Evolutionary conservation across 2,329 filamentous ascomycete genomes (phyloP).

Genomic region (Cladophialophora chaetospira): DNA sequence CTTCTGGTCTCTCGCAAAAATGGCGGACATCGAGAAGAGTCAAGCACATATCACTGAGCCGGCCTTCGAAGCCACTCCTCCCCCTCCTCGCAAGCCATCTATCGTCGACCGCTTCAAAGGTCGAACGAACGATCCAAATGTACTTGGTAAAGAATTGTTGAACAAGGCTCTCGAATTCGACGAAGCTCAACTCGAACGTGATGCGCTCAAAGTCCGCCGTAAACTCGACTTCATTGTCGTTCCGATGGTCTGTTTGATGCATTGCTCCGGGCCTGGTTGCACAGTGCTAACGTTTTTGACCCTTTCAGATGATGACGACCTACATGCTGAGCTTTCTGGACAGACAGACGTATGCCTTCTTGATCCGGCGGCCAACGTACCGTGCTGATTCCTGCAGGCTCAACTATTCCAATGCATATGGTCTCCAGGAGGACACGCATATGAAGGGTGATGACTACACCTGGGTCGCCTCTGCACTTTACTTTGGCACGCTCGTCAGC

Average conservation of each 20-base stretch:
- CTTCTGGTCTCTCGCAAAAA: slow-evolving; percentile 1
- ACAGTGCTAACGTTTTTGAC: slow-evolving; percentile 31
- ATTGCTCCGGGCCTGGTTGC: not conserved
- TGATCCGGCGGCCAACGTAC: not conserved
- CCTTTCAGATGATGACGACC: slow-evolving; percentile 39
- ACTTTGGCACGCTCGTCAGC: slow-evolving; percentile 48
- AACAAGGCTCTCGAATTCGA: slow-evolving; percentile 42
- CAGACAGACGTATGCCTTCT: slow-evolving; percentile 31
- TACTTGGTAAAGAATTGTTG: slow-evolving; percentile 33
- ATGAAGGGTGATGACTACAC: slow-evolving; percentile 48
- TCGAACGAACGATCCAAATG: slow-evolving; percentile 33
- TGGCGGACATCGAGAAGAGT: slow-evolving; percentile 22
- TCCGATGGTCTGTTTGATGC: slow-evolving; percentile 38
- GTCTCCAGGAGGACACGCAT: slow-evolving; percentile 45
- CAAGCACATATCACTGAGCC: slow-evolving; percentile 10
- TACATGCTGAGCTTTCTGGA: slow-evolving; percentile 42
- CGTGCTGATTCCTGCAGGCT: slow-evolving; percentile 27
- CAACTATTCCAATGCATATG: slow-evolving; percentile 47
- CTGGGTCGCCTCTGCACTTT: slow-evolving; percentile 49
- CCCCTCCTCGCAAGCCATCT: slow-evolving; percentile 21
- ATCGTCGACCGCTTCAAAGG: slow-evolving; percentile 43
- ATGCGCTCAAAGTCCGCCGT: slow-evolving; percentile 38
- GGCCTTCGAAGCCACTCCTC: not conserved
- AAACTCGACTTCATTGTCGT: slow-evolving; percentile 44
- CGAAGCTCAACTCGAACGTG: slow-evolving; percentile 38